Evolutionary conservation across 352 stramenopile genomes (phyloP).

Genomic region (Pythium volutum): DNA sequence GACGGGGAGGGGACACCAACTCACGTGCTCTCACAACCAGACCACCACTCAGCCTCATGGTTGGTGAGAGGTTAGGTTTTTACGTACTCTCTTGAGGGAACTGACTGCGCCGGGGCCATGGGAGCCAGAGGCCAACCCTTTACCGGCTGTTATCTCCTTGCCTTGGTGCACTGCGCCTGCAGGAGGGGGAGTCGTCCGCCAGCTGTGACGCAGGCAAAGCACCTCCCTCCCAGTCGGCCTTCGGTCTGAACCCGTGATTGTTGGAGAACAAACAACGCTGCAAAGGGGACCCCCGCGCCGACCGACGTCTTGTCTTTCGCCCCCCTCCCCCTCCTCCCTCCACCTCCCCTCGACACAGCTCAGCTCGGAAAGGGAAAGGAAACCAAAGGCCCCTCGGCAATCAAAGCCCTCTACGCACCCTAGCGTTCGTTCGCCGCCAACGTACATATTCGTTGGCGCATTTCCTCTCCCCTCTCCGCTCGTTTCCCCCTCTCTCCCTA

Average conservation of each 20-base stretch:
- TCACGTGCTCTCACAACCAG: constrained; percentile 6
- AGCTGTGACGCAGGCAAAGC: constrained; percentile 16
- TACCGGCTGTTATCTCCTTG: constrained; percentile 10
- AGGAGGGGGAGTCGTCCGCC: constrained; percentile 6
- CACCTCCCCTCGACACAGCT: background rate
- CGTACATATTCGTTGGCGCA: constrained; percentile 1
- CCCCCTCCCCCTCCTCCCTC: background rate
- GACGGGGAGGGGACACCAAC: constrained; percentile 17
- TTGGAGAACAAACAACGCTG: constrained; percentile 7
- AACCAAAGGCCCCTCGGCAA: background rate
- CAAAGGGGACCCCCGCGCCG: constrained; percentile 1
- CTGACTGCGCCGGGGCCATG: background rate
- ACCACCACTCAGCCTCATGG: background rate
- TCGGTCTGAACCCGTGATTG: constrained; percentile 7
- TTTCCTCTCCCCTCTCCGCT: background rate
- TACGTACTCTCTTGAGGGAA: background rate
- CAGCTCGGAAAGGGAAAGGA: too few relatives aligned
- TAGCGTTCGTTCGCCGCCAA: background rate
- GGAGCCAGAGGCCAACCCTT: constrained; percentile 10
- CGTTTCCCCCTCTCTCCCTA: background rate
- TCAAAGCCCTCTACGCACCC: background rate
- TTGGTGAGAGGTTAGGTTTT: constrained; percentile 1
- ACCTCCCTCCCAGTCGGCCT: background rate
- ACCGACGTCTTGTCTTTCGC: constrained; percentile 6
- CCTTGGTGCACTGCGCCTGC: too few relatives aligned